A percentile compares a stretch with the other conserved stretches of the same genome.
These are phyloP conservation scores for Penicillium sclerotigenum DNA, from an alignment of 2,329 filamentous ascomycete genomes.

Conservation along the genomic window DNA sequence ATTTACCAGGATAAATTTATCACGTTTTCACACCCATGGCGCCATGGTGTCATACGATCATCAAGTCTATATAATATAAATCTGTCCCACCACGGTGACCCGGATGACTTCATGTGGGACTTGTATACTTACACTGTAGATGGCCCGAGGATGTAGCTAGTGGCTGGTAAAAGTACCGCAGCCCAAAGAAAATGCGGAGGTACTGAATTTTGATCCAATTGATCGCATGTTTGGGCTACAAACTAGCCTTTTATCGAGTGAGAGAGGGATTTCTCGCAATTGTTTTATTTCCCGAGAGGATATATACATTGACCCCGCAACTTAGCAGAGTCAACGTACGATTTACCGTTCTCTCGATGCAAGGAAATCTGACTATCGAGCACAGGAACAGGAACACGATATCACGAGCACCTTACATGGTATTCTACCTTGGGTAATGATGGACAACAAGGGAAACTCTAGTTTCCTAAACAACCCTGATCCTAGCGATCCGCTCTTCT, in stretches of 20 bases:
- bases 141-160: not conserved
- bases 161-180: not conserved
- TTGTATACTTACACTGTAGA: not conserved
- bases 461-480: slow-evolving; percentile 7
- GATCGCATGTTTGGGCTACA: not conserved
- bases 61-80: slow-evolving; percentile 22
- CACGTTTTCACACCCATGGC: slow-evolving; percentile 17
- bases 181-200: not conserved
- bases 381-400: not conserved
- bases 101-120: not conserved
- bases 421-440: not conserved
- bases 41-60: slow-evolving; percentile 21
- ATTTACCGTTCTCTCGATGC: not conserved
- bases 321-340: not conserved
- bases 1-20: slow-evolving; percentile 9
- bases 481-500: slow-evolving; percentile 27
- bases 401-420: slow-evolving; percentile 8
- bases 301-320: slow-evolving; percentile 6
- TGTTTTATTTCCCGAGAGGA: not conserved
- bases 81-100: slow-evolving; percentile 15
- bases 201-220: not conserved
- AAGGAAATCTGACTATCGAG: not conserved
- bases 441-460: slow-evolving; percentile 2
- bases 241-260: too few relatives aligned
- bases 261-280: not conserved